Evolutionary conservation across 2,329 filamentous ascomycete genomes (phyloP).

Genomic region (Pseudocercospora macadamiae): DNA sequence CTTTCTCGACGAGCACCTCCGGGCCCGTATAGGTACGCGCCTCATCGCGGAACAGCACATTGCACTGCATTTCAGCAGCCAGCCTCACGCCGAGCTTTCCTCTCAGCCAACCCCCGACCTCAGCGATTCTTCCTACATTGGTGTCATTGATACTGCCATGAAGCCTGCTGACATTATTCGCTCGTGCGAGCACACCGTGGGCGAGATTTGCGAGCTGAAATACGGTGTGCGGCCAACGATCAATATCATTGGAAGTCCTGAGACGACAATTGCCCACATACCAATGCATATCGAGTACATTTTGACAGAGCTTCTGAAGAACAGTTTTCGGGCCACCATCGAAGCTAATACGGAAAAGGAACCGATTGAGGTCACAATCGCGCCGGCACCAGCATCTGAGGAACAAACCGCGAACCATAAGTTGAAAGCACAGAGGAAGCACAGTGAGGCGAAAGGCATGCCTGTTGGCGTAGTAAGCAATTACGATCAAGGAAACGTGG

Average conservation of each 20-base stretch:
- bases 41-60: conserved; percentile 97
- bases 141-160: conserved; percentile 90
- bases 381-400: conserved; percentile 61
- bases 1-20: conserved; percentile 91
- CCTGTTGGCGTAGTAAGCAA: conserved; percentile 35
- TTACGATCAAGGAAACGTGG: conserved; percentile 41
- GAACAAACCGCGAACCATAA: conserved; percentile 36
- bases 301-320: conserved; percentile 93
- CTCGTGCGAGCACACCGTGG: conserved; percentile 84
- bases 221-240: conserved; percentile 86
- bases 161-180: conserved; percentile 80
- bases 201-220: conserved; percentile 93
- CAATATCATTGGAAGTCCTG: conserved; percentile 79
- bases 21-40: conserved; percentile 89
- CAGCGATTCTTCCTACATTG: conserved; percentile 69
- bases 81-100: conserved; percentile 66
- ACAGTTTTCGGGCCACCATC: conserved; percentile 90
- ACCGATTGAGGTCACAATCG: conserved; percentile 90
- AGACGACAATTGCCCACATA: conserved; percentile 89
- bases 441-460: conserved; percentile 17
- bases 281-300: conserved; percentile 98
- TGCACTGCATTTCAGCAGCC: conserved; percentile 76
- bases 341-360: conserved; percentile 79
- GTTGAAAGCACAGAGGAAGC: conserved; percentile 14
- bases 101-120: conserved; percentile 38